These are phyloP conservation scores for Gossypium australe DNA, from an alignment of 345 rosid species.

Conservation along the genomic window DNA sequence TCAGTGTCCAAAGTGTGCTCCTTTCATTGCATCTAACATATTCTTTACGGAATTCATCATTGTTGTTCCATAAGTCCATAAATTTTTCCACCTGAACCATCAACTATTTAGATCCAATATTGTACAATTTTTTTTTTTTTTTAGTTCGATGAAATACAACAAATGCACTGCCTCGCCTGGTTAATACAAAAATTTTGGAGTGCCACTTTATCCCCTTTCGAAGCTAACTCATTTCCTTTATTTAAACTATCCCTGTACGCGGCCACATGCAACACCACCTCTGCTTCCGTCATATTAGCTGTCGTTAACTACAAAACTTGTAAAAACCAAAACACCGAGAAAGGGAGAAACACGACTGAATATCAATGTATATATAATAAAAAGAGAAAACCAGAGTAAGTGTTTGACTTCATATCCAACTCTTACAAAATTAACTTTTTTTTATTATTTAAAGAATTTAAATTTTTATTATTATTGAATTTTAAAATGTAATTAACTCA, in stretches of 20 bases:
- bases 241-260: constrained; percentile 39
- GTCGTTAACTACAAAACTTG: no score
- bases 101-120: constrained; percentile 19
- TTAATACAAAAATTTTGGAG: constrained; percentile 43
- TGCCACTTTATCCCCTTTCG: constrained; percentile 47
- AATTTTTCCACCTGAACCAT: constrained; percentile 9
- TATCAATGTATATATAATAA: no score
- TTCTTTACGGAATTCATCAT: constrained; percentile 57
- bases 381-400: no score
- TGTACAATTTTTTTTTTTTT: not conserved
- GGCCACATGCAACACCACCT: no score
- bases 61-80: constrained; percentile 58
- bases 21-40: constrained; percentile 15
- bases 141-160: not conserved
- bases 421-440: no score
- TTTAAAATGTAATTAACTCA: no score
- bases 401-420: no score
- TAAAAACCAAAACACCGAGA: no score
- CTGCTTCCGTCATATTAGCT: no score
- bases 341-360: no score
- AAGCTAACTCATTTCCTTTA: constrained; percentile 43
- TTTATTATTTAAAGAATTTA: no score
- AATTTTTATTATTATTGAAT: no score
- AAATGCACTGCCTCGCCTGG: constrained; percentile 40
- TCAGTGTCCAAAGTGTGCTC: constrained; percentile 22